Percentiles rank a stretch among this genome's conserved stretches.
Evolutionary conservation across 257 asterid genomes (phyloP).

Genomic region (Cinchona pubescens): DNA sequence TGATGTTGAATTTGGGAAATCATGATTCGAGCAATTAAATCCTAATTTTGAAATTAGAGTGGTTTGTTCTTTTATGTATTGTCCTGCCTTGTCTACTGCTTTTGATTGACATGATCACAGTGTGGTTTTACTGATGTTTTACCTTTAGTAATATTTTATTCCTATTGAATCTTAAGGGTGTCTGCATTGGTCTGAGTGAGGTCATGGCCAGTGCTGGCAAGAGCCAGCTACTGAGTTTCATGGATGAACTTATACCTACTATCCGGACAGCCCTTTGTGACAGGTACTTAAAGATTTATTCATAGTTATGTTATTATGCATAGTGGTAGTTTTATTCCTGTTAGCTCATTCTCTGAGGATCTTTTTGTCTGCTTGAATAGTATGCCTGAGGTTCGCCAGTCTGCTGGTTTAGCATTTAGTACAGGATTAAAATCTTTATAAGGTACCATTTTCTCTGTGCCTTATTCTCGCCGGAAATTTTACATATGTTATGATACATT

Average conservation of each 20-base stretch:
- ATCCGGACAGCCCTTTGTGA: slow-evolving; percentile 98
- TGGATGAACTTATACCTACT: slow-evolving; percentile 88
- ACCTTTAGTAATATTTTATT: slow-evolving; percentile 5
- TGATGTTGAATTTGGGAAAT: not conserved
- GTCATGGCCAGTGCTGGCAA: slow-evolving; percentile 98
- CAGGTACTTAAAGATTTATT: slow-evolving; percentile 49
- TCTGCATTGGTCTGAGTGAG: slow-evolving; percentile 93
- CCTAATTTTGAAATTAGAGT: not conserved
- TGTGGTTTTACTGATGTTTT: not conserved
- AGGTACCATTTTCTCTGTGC: slow-evolving; percentile 44
- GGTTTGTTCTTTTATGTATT: not conserved
- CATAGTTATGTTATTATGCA: slow-evolving; percentile 16
- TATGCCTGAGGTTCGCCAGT: slow-evolving; percentile 80
- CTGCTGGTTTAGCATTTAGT: slow-evolving; percentile 95
- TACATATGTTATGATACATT: not conserved
- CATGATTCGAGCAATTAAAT: not conserved
- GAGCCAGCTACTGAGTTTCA: slow-evolving; percentile 82
- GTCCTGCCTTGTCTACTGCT: not conserved
- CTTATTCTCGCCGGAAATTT: slow-evolving; percentile 1
- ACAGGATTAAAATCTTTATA: slow-evolving; percentile 96
- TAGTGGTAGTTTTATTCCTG: not conserved
- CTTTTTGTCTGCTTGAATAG: slow-evolving; percentile 38
- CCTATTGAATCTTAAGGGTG: slow-evolving; percentile 63
- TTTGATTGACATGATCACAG: not conserved
- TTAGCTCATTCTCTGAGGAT: slow-evolving; percentile 2